Percentiles rank a stretch among this genome's conserved stretches.
Conservation (phyloP, 1,139 yeast species). For the Suhomyces wounanorum region DNA sequence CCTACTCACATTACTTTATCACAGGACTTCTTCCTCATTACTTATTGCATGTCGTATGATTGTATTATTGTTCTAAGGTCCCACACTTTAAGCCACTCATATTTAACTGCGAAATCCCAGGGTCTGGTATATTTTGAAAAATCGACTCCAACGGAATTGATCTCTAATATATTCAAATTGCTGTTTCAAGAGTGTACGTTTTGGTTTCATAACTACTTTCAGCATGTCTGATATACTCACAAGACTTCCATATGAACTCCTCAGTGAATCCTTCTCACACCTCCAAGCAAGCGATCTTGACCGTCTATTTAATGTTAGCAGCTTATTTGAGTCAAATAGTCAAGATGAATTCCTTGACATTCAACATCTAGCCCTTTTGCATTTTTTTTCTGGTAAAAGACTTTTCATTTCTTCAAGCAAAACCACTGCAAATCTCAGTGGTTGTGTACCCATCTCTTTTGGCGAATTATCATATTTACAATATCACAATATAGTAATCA, state of each 20-base stretch:
- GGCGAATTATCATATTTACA: conserved; percentile 20
- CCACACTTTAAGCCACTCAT: neutral
- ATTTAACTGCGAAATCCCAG: neutral
- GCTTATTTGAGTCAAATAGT: conserved; percentile 4
- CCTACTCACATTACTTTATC: neutral
- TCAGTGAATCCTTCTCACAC: conserved; percentile 18
- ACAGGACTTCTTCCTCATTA: neutral
- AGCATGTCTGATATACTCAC: conserved; percentile 7
- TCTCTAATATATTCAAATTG: no score
- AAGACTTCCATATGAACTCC: conserved; percentile 19
- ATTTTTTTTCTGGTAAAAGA: conserved; percentile 16
- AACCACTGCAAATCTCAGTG: neutral
- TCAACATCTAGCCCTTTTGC: conserved; percentile 23
- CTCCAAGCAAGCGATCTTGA: conserved; percentile 20
- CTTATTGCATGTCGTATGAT: neutral
- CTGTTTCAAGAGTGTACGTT: no score
- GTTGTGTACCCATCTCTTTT: conserved; percentile 3
- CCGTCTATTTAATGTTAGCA: conserved; percentile 17
- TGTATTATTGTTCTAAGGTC: neutral
- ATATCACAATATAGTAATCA: conserved; percentile 19
- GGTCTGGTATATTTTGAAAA: neutral
- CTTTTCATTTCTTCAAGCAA: conserved; percentile 19
- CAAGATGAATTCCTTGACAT: conserved; percentile 15
- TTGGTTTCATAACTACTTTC: neutral
- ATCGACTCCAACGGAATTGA: no score